phyloP scores from a whole-genome alignment of 2,329 filamentous ascomycete species.

The Pseudofabraea citricarpa region DNA sequence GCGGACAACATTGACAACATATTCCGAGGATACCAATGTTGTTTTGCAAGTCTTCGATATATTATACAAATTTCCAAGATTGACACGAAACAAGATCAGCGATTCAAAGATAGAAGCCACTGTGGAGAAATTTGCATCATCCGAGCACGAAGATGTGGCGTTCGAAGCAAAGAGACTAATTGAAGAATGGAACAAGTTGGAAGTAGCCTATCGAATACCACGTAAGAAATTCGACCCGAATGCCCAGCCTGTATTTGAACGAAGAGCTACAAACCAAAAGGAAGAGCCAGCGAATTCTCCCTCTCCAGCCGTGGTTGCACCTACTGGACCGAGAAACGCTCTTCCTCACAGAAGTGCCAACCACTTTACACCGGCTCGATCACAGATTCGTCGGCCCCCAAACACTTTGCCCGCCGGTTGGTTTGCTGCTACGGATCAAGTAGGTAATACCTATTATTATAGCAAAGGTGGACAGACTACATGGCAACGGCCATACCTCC shows the following conservation, averaged over 20 bases:
- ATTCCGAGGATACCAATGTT: conserved; percentile 86
- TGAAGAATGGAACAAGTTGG: conserved; percentile 82
- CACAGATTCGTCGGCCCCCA: conserved; percentile 50
- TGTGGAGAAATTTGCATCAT: conserved; percentile 62
- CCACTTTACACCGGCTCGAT: conserved; percentile 44
- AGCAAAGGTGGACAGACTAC: conserved; percentile 71
- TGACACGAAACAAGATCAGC: conserved; percentile 95
- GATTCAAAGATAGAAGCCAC: conserved; percentile 91
- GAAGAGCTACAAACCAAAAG: conserved; percentile 59
- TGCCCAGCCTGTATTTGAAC: conserved; percentile 49
- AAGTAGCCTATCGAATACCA: conserved; percentile 88
- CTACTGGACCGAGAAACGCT: conserved; percentile 40
- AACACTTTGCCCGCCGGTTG: conserved; percentile 73
- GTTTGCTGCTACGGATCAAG: conserved; percentile 69
- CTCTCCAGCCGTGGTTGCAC: conserved; percentile 27
- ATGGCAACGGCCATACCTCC: conserved; percentile 72
- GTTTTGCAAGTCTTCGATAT: conserved; percentile 87
- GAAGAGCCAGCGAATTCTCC: conserved; percentile 35
- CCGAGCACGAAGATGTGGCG: conserved; percentile 70
- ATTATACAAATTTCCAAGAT: conserved; percentile 78
- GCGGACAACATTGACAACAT: conserved; percentile 79
- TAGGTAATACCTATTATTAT: conserved; percentile 81
- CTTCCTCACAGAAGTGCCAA: conserved; percentile 53
- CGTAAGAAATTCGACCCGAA: conserved; percentile 79
- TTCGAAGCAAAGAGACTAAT: conserved; percentile 67